Evolutionary conservation across 768 basidiomycete genomes (phyloP), one percentile per base, ranked within the genome.

Genomic region (Boletus subcaerulescens): DNA sequence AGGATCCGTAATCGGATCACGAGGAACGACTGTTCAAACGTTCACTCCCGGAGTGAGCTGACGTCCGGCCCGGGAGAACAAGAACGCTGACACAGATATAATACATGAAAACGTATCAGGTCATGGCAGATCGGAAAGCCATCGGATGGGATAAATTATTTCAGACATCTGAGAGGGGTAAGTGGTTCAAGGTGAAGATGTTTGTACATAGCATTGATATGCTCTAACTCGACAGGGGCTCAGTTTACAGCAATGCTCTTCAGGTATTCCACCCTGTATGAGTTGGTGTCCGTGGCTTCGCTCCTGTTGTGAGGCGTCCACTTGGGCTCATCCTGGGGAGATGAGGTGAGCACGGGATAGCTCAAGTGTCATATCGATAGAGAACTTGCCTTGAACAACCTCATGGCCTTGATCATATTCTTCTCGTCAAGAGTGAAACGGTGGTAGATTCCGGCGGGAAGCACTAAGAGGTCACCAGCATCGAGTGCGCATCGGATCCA

Each of bases 371-470:
- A 17, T 41, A 26, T 45, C 8, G 49, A 41, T 44, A 18, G 32
- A 35, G 22, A 22, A 57, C 72, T 33, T 54, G 84, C 91, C 82
- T 93, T 83, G 83, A 95, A 97, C 49, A 97, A 76, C 9, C 93
- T 80, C 69, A 93, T 76, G 0, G 88, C 88, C 61, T 85, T 83
- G 72, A 94, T 85, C 33, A 74, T 73, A 70, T 97, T 83, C 47
- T 65, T 73, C 58, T 83, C 80, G 66, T 96, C 93, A 15, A 97
- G 82, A 0, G 91, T 95, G 76, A 97, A 98, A 39, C 94, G 87
- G 73, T 98, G 95, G 70, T 94, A 97, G 62, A 95, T 93, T 0
- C 93, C 93, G 17, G 91, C 82, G 1, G 95, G 95, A 40, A 98
- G 71, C 50, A 97, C 85, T 49, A 97, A 71, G 45, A 98, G 79